A percentile compares a stretch with the other conserved stretches of the same genome.
These are phyloP conservation scores for Asterella californica DNA, from an alignment of 225 moss, liverwort and hornwort genomes.

Conservation along the genomic window DNA sequence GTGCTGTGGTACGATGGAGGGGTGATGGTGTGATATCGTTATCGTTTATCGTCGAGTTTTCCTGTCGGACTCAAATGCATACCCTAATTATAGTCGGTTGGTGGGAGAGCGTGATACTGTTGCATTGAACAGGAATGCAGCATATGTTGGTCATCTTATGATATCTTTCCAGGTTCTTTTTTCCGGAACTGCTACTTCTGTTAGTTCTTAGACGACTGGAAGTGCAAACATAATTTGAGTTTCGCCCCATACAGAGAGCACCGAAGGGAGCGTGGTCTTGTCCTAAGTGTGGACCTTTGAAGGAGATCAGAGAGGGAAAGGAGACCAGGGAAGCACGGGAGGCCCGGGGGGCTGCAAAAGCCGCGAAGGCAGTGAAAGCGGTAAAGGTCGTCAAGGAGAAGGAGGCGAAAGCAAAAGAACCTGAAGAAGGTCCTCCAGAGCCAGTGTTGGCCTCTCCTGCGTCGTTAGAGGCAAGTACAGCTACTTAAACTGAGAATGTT, in stretches of 20 bases:
- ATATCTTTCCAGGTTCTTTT: neutral
- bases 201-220: neutral
- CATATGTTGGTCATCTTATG: neutral
- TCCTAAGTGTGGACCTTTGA: conserved; percentile 53
- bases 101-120: neutral
- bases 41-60: too few relatives aligned
- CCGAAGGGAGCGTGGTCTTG: conserved; percentile 63
- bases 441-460: conserved; percentile 15
- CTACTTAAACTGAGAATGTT: neutral
- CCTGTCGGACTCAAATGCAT: too few relatives aligned
- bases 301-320: conserved; percentile 42
- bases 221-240: neutral
- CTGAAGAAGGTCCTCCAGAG: conserved; percentile 13
- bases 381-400: conserved; percentile 13
- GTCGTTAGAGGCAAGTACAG: conserved; percentile 46
- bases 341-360: conserved; percentile 20
- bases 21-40: too few relatives aligned
- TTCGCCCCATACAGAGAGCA: conserved; percentile 41
- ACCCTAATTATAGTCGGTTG: neutral
- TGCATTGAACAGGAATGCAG: neutral
- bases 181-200: neutral
- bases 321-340: conserved; percentile 26
- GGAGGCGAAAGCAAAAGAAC: conserved; percentile 13
- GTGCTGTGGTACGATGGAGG: too few relatives aligned
- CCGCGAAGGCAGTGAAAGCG: conserved; percentile 23